phyloP scores from a whole-genome alignment of 2,329 filamentous ascomycete species.

The Venturia effusa region DNA sequence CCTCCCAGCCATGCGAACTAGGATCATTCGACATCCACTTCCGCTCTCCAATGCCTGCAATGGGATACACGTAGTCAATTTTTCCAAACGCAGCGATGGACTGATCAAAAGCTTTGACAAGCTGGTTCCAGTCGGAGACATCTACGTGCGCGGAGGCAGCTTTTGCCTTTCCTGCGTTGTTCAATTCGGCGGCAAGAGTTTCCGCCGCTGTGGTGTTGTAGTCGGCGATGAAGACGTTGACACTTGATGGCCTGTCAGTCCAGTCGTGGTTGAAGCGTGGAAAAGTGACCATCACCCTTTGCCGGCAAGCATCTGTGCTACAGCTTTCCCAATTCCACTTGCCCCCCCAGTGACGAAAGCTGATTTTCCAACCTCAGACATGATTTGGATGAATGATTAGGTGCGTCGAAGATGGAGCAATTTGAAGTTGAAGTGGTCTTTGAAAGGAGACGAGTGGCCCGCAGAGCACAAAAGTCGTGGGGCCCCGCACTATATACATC shows the following conservation, averaged over 20 bases:
- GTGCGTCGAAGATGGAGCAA: no score
- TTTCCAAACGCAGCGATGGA: neutral
- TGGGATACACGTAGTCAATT: slow-evolving; percentile 10
- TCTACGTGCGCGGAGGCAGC: neutral
- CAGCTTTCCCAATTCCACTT: slow-evolving; percentile 9
- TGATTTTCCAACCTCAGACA: neutral
- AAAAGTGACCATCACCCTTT: slow-evolving; percentile 5
- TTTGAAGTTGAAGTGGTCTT: no score
- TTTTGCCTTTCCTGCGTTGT: neutral
- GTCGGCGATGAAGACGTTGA: slow-evolving; percentile 9
- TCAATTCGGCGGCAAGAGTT: neutral
- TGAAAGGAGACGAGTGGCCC: no score
- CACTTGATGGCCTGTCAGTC: neutral
- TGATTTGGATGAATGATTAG: neutral
- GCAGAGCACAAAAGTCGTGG: no score
- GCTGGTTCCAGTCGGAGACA: slow-evolving; percentile 5
- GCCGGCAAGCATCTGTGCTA: slow-evolving; percentile 5
- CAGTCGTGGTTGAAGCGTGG: neutral
- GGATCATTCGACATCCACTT: slow-evolving; percentile 23
- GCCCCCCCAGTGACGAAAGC: slow-evolving; percentile 9
- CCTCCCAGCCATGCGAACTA: slow-evolving; percentile 20
- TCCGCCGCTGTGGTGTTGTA: neutral
- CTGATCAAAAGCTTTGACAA: slow-evolving; percentile 6
- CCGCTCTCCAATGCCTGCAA: slow-evolving; percentile 14
- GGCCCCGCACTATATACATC: neutral